Base-by-base conservation (phyloP, 441 rosid genomes). In the Isatis lusitanica region DNA sequence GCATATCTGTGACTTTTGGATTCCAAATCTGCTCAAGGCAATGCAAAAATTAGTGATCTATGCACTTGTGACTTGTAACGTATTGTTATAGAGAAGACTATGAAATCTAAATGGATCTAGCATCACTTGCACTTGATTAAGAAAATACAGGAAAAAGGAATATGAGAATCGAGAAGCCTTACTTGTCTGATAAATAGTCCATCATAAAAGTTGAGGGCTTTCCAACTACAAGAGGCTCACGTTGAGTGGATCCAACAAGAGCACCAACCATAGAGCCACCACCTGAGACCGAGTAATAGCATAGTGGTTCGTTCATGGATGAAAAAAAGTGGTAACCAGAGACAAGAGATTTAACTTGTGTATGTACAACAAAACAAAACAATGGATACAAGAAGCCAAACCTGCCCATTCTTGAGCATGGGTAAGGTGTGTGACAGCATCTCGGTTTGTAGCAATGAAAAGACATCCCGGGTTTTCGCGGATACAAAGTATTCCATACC, bases 341-440 rank as follows among this genome's bases (percentile, higher is more conserved):
- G 24, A 21, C 24, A 21, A n/a, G 24, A 21, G 24, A 21, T 21
- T 21, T 21, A 21, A 21, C 24, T 21, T 21, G 24, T 21, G 24
- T 21, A 21, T 21, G 24, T 21, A 21, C 2, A 21, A 21, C 1
- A 11, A 38, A n/a, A 21, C n/a, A 68, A 15, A 7, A 46, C 9
- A 57, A 33, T 51, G 21, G 7, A 58, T 26, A 31, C 24, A 40
- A 47, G 66, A 56, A 74, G 15, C 63, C 24, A 63, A 21, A 89
- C 94, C 94, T 83, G 94, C 94, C 94, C 94, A 87, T 82, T 89
- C 92, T 78, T 89, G 94, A 71, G 94, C 94, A 85, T 89, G 92
- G 1, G 92, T 89, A 52, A 89, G 90, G 78, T 89, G 94, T 0
- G 94, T 89, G 73, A 89, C 92, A 7, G 94, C 92, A 78, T 89